phyloP scores from a whole-genome alignment of 305 asterid species.

The Vinca major region DNA sequence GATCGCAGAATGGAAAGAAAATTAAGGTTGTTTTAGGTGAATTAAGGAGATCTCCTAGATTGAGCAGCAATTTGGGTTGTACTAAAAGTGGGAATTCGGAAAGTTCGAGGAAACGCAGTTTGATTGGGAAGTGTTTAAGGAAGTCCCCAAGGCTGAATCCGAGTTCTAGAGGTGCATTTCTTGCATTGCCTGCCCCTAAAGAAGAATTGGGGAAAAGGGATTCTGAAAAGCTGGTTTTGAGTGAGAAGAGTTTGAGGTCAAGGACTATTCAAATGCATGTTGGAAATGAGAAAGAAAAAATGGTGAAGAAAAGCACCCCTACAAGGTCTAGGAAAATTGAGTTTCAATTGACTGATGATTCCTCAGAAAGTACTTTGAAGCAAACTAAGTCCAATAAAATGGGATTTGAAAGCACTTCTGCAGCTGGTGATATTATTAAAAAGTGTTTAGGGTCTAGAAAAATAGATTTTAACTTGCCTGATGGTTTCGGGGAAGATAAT shows the following conservation, averaged over 20 bases:
- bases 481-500: not conserved
- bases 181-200: conserved; percentile 4
- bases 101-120: conserved; percentile 15
- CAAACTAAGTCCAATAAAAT: too few relatives aligned
- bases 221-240: not conserved
- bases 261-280: conserved; percentile 23
- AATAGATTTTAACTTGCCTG: conserved; percentile 16
- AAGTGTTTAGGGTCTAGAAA: conserved; percentile 22
- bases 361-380: not conserved
- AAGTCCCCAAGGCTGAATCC: not conserved
- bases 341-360: conserved; percentile 16
- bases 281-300: conserved; percentile 14
- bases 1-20: conserved; percentile 14
- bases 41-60: conserved; percentile 24
- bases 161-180: not conserved
- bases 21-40: not conserved
- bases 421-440: not conserved
- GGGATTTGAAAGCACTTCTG: too few relatives aligned
- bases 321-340: conserved; percentile 17
- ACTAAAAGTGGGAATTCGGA: conserved; percentile 3
- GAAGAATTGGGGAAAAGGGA: not conserved
- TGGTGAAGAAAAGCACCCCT: conserved; percentile 1
- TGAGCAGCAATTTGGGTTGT: not conserved
- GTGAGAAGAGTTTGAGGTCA: conserved; percentile 16
- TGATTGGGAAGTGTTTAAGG: conserved; percentile 23